Conservation (phyloP, 1,139 yeast species). For the Eremothecium coryli region DNA sequence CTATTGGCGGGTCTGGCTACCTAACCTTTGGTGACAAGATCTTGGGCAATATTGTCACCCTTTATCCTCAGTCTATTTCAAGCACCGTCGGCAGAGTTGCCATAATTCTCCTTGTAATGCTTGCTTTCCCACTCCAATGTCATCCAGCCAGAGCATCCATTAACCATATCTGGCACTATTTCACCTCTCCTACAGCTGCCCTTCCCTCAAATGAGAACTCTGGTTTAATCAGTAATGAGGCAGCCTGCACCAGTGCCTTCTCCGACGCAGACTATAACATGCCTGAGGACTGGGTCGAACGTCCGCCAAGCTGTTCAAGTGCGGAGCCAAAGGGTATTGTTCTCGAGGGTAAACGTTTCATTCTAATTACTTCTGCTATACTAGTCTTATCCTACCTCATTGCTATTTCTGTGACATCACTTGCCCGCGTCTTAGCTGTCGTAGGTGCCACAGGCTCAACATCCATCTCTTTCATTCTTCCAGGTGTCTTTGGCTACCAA, state of each 20-base stretch:
- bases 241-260: background rate
- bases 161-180: constrained; percentile 54
- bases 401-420: constrained; percentile 69
- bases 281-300: background rate
- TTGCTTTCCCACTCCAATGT: constrained; percentile 67
- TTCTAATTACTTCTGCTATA: constrained; percentile 56
- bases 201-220: background rate
- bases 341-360: constrained; percentile 39
- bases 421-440: constrained; percentile 80
- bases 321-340: constrained; percentile 23
- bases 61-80: constrained; percentile 54
- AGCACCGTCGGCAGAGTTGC: constrained; percentile 64
- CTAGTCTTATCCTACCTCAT: constrained; percentile 55
- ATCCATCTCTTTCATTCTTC: constrained; percentile 82
- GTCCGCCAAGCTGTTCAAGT: too few species aligned
- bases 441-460: constrained; percentile 96
- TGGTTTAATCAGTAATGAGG: constrained; percentile 1
- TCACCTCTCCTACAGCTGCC: constrained; percentile 12
- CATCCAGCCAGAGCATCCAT: constrained; percentile 71
- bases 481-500: constrained; percentile 80
- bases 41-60: constrained; percentile 57
- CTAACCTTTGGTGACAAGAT: constrained; percentile 60
- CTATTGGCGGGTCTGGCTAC: constrained; percentile 62
- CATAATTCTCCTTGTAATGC: constrained; percentile 57
- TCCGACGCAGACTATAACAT: background rate